Base-by-base conservation (phyloP, 1,139 yeast species). In the Blastobotrys raffinosifermentans region DNA sequence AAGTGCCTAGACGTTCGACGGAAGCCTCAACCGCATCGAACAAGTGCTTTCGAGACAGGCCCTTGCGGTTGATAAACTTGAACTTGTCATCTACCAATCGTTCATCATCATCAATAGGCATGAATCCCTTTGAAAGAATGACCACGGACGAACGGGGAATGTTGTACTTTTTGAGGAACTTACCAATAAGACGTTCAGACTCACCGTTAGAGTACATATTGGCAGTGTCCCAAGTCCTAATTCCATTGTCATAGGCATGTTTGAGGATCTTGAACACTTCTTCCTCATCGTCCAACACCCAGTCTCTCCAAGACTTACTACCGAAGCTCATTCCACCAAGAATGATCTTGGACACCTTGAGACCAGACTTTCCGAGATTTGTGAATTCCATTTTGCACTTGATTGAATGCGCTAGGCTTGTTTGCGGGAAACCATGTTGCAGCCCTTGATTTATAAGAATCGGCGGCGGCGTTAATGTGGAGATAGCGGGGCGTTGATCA, bases 281-380 rank as follows among this genome's bases (percentile, higher is more conserved):
- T 22, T 69, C 67, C 38, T 69, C 70, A 36, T 67, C 69, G n/a
- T 65, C 71, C 18, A 71, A 50, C 4, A 70, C 70, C 78, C 77
- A 74, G 17, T 63, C 67, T 5, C 55, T 64, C 73, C 74, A 72
- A 13, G 44, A 33, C 41, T 68, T 70, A 14, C 51, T 40, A n/a
- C 81, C 82, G 47, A 58, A 73, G 2, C 73, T 57, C 80, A 75
- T 75, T 49, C 77, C 73, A 16, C 81, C 82, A 10, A 75, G 66
- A 40, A 76, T 68, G 36, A 74, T 53, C 40, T 67, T 67, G 22
- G 80, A 70, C 31, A 75, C 61, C 42, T 70, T 63, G 25, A 76
- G 64, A 0, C 80, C 80, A 2, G 77, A 69, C 27, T 62, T 57
- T 11, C 78, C 78, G n/a, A 37, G 31, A 17, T 26, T 29, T 14